Conservation (phyloP, 768 basidiomycete species). For the Lactarius akahatsu region DNA sequence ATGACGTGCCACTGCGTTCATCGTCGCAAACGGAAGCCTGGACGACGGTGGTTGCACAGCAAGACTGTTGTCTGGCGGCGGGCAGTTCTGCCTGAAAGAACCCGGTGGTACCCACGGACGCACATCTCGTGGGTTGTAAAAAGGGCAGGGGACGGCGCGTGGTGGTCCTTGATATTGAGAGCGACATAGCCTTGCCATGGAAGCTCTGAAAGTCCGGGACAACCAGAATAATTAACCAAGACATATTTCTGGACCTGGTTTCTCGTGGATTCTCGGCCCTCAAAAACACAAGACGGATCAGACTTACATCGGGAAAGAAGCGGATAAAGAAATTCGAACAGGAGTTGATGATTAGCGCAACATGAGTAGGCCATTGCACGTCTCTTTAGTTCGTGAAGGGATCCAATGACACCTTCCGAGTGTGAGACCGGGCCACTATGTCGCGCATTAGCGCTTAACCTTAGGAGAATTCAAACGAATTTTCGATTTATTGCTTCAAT, state of each 20-base stretch:
- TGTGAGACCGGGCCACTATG: background rate
- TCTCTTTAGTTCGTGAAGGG: background rate
- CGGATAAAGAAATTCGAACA: constrained; percentile 36
- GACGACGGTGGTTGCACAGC: too few relatives aligned
- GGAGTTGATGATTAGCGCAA: constrained; percentile 18
- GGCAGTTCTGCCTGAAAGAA: background rate
- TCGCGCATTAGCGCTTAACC: background rate
- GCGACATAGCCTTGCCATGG: constrained; percentile 40
- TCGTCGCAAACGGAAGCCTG: too few relatives aligned
- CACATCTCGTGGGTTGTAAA: constrained; percentile 42
- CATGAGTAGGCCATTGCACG: constrained; percentile 5
- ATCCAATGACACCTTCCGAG: background rate
- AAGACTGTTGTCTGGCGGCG: too few relatives aligned
- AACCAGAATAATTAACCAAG: constrained; percentile 35
- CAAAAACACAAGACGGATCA: background rate
- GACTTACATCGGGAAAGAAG: constrained; percentile 33
- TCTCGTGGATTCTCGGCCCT: background rate
- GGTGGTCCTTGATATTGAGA: constrained; percentile 35
- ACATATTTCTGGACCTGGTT: constrained; percentile 32
- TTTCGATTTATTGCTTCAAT: background rate
- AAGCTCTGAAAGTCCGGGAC: constrained; percentile 26
- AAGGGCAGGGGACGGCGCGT: constrained; percentile 37
- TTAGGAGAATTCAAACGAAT: background rate
- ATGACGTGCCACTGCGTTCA: too few relatives aligned
- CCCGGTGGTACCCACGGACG: constrained; percentile 33